Evolutionary conservation across 2,329 filamentous ascomycete species (phyloP).

Genomic region (Alternaria novae-zelandiae): DNA sequence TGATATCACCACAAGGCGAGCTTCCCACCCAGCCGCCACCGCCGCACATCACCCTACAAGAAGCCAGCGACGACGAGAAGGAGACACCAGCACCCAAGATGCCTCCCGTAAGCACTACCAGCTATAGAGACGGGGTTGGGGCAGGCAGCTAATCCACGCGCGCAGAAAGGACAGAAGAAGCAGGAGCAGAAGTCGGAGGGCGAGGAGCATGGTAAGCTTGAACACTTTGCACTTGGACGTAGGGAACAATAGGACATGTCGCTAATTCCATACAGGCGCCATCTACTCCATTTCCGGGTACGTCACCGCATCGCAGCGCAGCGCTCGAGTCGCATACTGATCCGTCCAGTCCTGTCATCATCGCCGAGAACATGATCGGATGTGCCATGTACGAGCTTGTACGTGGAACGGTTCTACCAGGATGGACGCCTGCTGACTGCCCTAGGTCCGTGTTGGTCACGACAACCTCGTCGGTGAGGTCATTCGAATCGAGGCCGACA

Average conservation of each 20-base stretch:
- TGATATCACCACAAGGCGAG: constrained; percentile 38
- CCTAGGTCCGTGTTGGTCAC: constrained; percentile 86
- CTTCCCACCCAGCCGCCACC: constrained; percentile 28
- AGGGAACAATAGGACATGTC: background rate
- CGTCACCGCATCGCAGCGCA: constrained; percentile 32
- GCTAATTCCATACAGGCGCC: constrained; percentile 53
- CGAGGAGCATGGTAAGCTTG: constrained; percentile 62
- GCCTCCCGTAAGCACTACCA: constrained; percentile 45
- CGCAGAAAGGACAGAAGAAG: constrained; percentile 42
- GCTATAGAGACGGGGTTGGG: background rate
- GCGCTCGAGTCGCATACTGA: constrained; percentile 32
- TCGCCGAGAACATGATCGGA: constrained; percentile 98
- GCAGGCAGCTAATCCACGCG: constrained; percentile 33
- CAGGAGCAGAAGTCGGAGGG: constrained; percentile 53
- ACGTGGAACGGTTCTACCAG: constrained; percentile 45
- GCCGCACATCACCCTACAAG: constrained; percentile 31
- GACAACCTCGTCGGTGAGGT: constrained; percentile 94
- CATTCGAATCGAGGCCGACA: constrained; percentile 95
- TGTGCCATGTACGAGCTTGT: constrained; percentile 99
- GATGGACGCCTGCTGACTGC: constrained; percentile 14
- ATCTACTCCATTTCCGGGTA: constrained; percentile 75
- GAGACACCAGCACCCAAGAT: constrained; percentile 36
- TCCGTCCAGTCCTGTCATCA: constrained; percentile 75
- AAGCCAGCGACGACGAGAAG: constrained; percentile 22
- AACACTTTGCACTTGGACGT: background rate